Base-by-base conservation (phyloP, 164 flowering plant genomes). In the Liquidambar formosana region DNA sequence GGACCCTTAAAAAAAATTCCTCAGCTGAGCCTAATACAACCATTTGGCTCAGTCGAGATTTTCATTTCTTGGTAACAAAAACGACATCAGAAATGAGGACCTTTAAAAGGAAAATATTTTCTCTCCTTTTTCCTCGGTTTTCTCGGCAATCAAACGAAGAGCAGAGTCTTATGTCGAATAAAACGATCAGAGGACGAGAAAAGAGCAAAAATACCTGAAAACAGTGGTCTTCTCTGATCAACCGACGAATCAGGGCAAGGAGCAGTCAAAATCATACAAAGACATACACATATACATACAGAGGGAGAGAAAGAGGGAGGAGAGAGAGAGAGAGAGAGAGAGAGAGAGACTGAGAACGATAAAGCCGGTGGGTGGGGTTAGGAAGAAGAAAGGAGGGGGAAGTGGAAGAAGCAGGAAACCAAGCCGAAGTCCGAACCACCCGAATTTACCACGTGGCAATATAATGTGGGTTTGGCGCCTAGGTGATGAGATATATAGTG, bases 371-470 rank as follows among this genome's bases (percentile, higher is more conserved):
- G 18, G 13, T 8, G 5, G 27, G 6, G 21, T 15, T 27, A 10
- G 43, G 44, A 10, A 14, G 44, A 33, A 45, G 16, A n/a, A 64
- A 27, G 26, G 56, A 3, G 44, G 28, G 13, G 46, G 41, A 41
- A 16, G 22, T 22, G 67, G 46, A 25, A 22, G 45, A 61, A 38
- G 59, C 45, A 21, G 61, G 21, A 49, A 14, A 22, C 68, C 64
- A 57, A 71, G 54, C 57, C 69, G 18, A 16, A 48, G 43, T 65
- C 52, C 59, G 69, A 47, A 33, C 52, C 63, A 13, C 46, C 38
- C 0, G 74, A 64, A 64, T 4, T 19, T 4, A 51, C 16, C 69
- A 71, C 69, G 69, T 65, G 48, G 33, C 14, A 4, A 21, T 0
- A 16, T 12, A 21, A 4, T 12, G 38, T 15, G 61, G 49, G n/a